A percentile compares a stretch with the other conserved stretches of the same genome.
Evolutionary conservation across 441 rosid species (phyloP).

Genomic region (Gossypium aridum): DNA sequence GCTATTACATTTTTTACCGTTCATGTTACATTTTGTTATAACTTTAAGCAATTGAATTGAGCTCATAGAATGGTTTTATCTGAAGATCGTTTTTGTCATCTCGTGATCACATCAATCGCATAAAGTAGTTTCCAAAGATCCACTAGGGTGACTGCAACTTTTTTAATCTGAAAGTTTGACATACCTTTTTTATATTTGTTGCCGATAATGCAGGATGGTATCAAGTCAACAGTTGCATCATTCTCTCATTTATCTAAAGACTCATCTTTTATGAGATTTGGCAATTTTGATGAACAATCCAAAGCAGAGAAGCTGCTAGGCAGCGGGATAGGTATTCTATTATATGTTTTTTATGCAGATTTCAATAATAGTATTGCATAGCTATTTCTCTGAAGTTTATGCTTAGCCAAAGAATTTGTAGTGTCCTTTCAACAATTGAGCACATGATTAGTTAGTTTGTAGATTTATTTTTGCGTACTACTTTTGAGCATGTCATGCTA

Average conservation of each 20-base stretch:
- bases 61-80: neutral
- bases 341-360: neutral
- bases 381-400: constrained; percentile 10
- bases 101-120: neutral
- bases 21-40: neutral
- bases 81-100: constrained; percentile 3
- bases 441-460: neutral
- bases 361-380: neutral
- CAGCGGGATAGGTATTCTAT: constrained; percentile 64
- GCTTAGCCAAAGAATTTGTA: neutral
- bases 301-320: constrained; percentile 78
- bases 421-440: neutral
- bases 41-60: neutral
- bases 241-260: constrained; percentile 52
- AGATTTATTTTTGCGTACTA: neutral
- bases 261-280: constrained; percentile 22
- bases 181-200: constrained; percentile 8
- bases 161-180: constrained; percentile 2
- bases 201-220: constrained; percentile 63
- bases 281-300: constrained; percentile 39
- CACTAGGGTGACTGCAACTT: neutral
- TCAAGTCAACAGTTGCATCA: constrained; percentile 56
- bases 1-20: neutral
- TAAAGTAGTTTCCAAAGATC: constrained; percentile 2
- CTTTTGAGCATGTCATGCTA: constrained; percentile 1